Evolutionary conservation across 495 filamentous ascomycete species (phyloP).

Genomic region (Hypoxylon crocopeplum): DNA sequence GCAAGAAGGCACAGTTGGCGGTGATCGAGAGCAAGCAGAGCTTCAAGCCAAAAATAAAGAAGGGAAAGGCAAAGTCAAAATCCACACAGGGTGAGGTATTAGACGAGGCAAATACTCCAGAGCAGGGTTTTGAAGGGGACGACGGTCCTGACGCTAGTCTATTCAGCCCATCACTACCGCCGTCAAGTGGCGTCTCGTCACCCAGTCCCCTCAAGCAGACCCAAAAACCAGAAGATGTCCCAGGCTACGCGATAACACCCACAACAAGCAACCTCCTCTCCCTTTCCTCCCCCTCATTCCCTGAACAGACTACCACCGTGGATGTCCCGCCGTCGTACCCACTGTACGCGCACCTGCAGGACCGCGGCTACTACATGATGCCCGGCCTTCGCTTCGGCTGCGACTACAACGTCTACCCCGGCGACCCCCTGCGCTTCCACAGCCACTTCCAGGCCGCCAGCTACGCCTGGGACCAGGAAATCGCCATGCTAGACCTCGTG

Average conservation of each 20-base stretch:
- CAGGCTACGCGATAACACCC: slow-evolving; percentile 37
- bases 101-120: slow-evolving; percentile 28
- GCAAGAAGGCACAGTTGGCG: slow-evolving; percentile 47
- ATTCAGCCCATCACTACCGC: slow-evolving; percentile 49
- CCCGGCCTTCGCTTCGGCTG: slow-evolving; percentile 95
- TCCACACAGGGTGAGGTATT: slow-evolving; percentile 38
- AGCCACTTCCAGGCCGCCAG: slow-evolving; percentile 85
- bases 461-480: slow-evolving; percentile 83
- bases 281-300: background rate
- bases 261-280: slow-evolving; percentile 39
- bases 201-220: slow-evolving; percentile 5
- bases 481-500: slow-evolving; percentile 82
- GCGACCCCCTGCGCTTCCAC: slow-evolving; percentile 93
- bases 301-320: slow-evolving; percentile 3
- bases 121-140: slow-evolving; percentile 30
- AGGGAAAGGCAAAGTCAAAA: slow-evolving; percentile 47
- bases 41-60: slow-evolving; percentile 26
- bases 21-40: slow-evolving; percentile 35
- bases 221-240: slow-evolving; percentile 13
- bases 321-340: slow-evolving; percentile 55
- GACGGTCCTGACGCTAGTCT: slow-evolving; percentile 42
- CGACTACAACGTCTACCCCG: slow-evolving; percentile 88
- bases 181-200: slow-evolving; percentile 12
- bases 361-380: slow-evolving; percentile 80
- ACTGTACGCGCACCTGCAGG: slow-evolving; percentile 79